These are phyloP conservation scores for Perkinsus olseni DNA, from an alignment of 169 alveolate species.

Conservation along the genomic window DNA sequence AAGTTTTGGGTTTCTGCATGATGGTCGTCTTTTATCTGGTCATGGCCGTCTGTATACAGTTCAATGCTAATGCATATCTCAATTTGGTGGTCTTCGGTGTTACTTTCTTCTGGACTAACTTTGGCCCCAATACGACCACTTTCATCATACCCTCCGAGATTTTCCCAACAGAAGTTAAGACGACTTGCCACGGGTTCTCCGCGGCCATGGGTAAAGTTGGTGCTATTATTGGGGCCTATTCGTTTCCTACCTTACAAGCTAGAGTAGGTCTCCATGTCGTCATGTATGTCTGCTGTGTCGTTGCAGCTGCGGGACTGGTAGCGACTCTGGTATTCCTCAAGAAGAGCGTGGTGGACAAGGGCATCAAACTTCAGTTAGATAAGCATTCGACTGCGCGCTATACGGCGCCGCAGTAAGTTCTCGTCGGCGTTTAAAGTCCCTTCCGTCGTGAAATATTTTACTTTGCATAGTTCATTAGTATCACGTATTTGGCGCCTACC, in stretches of 20 bases:
- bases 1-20: slow-evolving; percentile 26
- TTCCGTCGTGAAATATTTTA: no score
- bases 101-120: slow-evolving; percentile 29
- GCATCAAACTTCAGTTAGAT: no score
- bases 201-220: slow-evolving; percentile 46
- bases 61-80: background rate
- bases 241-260: slow-evolving; percentile 17
- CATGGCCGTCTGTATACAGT: slow-evolving; percentile 7
- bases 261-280: background rate
- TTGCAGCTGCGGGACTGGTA: slow-evolving; percentile 8
- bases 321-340: background rate
- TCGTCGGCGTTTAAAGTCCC: no score
- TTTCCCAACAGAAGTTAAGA: slow-evolving; percentile 22
- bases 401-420: no score
- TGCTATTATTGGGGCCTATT: slow-evolving; percentile 28
- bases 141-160: slow-evolving; percentile 32
- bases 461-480: no score
- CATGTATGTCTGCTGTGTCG: background rate
- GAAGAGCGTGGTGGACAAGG: background rate
- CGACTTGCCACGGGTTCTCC: slow-evolving; percentile 44
- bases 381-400: no score
- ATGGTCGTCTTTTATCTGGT: slow-evolving; percentile 15
- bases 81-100: slow-evolving; percentile 5
- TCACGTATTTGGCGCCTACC: no score
- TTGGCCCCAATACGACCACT: slow-evolving; percentile 41